Conservation (phyloP, 108 stramenopile genomes). For the Nitzschia putrida region DNA sequence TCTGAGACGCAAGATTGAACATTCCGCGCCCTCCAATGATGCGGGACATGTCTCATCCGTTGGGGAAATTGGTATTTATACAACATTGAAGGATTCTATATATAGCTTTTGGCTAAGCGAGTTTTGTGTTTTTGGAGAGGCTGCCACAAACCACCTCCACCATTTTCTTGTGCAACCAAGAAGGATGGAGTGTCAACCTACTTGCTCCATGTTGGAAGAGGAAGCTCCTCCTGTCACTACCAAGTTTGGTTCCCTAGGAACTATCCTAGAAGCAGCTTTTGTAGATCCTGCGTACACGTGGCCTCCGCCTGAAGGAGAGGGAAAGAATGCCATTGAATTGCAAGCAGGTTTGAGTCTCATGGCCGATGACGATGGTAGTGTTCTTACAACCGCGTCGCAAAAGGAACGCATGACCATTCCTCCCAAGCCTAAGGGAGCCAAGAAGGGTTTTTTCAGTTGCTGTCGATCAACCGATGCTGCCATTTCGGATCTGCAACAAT, state of each 20-base stretch:
- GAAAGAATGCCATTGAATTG: slow-evolving; percentile 82
- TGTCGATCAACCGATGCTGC: slow-evolving; percentile 29
- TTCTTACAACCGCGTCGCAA: slow-evolving; percentile 42
- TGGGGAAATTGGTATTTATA: too few species aligned
- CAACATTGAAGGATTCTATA: too few species aligned
- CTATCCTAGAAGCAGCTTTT: slow-evolving; percentile 84
- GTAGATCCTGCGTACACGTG: slow-evolving; percentile 83
- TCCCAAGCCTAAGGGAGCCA: slow-evolving; percentile 19
- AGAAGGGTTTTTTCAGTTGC: slow-evolving; percentile 29
- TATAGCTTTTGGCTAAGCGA: too few species aligned
- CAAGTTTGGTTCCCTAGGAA: slow-evolving; percentile 43
- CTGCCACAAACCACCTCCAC: too few species aligned
- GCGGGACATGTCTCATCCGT: too few species aligned
- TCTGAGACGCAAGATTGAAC: too few species aligned
- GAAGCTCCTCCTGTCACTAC: too few species aligned
- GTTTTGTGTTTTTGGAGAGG: too few species aligned
- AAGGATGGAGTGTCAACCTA: too few species aligned
- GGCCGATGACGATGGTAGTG: slow-evolving; percentile 46
- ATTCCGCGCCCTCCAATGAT: too few species aligned
- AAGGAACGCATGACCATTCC: slow-evolving; percentile 46
- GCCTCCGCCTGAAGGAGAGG: slow-evolving; percentile 75
- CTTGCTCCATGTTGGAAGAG: too few species aligned
- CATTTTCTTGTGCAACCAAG: too few species aligned
- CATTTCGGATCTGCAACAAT: slow-evolving; percentile 36
- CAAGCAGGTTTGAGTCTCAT: slow-evolving; percentile 59